Evolutionary conservation across 1,284 basidiomycete genomes (phyloP).

Genomic region (Cutaneotrichosporon sp.): DNA sequence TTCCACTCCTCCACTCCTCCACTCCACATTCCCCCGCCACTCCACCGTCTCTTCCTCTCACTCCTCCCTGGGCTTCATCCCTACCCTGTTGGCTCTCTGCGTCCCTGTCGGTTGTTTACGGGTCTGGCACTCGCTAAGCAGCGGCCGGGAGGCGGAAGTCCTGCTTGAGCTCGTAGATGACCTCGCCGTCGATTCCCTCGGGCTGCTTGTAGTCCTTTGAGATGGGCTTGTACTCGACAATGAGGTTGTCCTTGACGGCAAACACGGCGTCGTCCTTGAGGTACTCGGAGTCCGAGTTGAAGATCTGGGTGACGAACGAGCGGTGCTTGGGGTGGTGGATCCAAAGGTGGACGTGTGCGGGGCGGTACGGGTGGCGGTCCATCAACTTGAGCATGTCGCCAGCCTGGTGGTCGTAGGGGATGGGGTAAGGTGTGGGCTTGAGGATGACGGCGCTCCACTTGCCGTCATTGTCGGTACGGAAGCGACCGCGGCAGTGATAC

Average conservation of each 20-base stretch:
- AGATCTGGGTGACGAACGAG: slow-evolving; percentile 46
- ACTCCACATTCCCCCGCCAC: too few species aligned
- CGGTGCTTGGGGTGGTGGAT: slow-evolving; percentile 37
- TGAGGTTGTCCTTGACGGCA: slow-evolving; percentile 47
- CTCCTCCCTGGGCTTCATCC: too few species aligned
- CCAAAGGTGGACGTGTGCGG: slow-evolving; percentile 51
- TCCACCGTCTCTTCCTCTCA: too few species aligned
- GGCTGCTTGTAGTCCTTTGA: slow-evolving; percentile 14
- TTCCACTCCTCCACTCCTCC: too few species aligned
- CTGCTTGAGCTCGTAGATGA: slow-evolving; percentile 31
- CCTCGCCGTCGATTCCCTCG: slow-evolving; percentile 20
- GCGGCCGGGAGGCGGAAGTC: slow-evolving; percentile 28
- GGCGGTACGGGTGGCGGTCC: slow-evolving; percentile 49
- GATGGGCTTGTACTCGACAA: slow-evolving; percentile 33
- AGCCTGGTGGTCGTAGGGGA: slow-evolving; percentile 50
- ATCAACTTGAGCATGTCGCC: slow-evolving; percentile 49
- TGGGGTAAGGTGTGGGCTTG: slow-evolving; percentile 51
- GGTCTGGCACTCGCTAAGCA: not conserved
- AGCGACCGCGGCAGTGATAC: slow-evolving; percentile 44
- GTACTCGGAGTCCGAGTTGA: slow-evolving; percentile 48
- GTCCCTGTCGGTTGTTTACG: too few species aligned
- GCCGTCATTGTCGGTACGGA: slow-evolving; percentile 47
- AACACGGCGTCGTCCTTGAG: slow-evolving; percentile 53
- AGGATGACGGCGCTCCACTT: slow-evolving; percentile 44
- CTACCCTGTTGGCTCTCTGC: too few species aligned